Evolutionary conservation across 2,329 filamentous ascomycete species (phyloP).

Genomic region (Cladosporium sp.): DNA sequence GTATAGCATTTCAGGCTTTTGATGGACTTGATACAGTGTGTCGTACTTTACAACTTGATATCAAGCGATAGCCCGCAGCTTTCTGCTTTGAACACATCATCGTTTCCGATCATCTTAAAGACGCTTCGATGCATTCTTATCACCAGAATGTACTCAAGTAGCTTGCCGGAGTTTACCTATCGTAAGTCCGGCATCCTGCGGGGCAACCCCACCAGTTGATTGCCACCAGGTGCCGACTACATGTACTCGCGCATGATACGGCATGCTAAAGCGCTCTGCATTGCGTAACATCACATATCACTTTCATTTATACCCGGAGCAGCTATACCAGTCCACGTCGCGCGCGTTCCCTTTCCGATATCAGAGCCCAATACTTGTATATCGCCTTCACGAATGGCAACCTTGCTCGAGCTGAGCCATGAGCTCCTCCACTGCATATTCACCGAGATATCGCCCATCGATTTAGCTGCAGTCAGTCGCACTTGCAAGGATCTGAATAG

Average conservation of each 20-base stretch:
- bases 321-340: neutral
- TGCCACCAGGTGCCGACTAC: neutral
- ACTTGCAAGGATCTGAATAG: conserved; percentile 52
- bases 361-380: no score
- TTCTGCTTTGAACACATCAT: no score
- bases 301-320: neutral
- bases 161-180: no score
- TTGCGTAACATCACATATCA: neutral
- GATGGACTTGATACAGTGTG: no score
- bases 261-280: neutral
- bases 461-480: conserved; percentile 50
- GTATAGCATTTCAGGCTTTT: no score
- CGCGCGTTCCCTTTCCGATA: neutral
- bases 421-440: conserved; percentile 64
- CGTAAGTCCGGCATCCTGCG: no score
- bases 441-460: conserved; percentile 50
- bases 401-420: conserved; percentile 49
- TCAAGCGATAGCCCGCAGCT: no score
- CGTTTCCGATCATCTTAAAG: no score
- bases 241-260: neutral
- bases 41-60: no score
- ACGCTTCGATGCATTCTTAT: no score
- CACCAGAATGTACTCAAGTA: no score
- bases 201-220: no score
- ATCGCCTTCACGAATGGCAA: conserved; percentile 26